These are phyloP conservation scores for Rugosomyces carneus DNA, from an alignment of 1,284 basidiomycete genomes.

Conservation along the genomic window DNA sequence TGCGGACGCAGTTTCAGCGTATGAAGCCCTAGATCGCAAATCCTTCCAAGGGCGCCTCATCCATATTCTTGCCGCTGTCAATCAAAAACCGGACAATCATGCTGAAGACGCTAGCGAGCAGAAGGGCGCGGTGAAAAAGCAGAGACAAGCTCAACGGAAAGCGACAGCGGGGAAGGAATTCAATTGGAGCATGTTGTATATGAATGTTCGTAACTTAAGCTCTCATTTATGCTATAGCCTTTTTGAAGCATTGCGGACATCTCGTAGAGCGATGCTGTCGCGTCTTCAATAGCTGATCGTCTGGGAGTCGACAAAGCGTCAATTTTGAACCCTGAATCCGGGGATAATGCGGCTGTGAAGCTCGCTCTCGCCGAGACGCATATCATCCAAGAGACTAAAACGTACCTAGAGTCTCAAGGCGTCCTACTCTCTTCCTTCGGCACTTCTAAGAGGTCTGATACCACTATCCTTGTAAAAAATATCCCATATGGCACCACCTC, in stretches of 20 bases:
- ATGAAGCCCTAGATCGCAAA: conserved; percentile 73
- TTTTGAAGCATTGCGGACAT: conserved; percentile 11
- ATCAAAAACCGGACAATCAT: conserved; percentile 46
- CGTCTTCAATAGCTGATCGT: conserved; percentile 75
- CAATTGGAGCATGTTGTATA: conserved; percentile 95
- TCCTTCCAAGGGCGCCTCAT: conserved; percentile 91
- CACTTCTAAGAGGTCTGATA: conserved; percentile 61
- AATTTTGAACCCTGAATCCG: conserved; percentile 73
- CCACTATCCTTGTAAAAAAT: conserved; percentile 91
- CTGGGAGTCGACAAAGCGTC: conserved; percentile 83
- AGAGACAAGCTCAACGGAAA: conserved; percentile 68
- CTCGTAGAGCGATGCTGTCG: conserved; percentile 80
- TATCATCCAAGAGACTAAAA: conserved; percentile 92
- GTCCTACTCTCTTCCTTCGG: conserved; percentile 58
- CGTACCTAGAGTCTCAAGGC: conserved; percentile 76
- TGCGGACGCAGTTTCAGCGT: conserved; percentile 69
- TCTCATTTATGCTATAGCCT: neutral
- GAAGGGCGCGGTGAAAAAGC: conserved; percentile 61
- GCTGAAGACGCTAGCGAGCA: conserved; percentile 38
- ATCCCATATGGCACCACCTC: conserved; percentile 88
- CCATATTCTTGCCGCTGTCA: conserved; percentile 84
- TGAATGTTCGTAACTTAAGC: conserved; percentile 75
- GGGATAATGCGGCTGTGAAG: conserved; percentile 79
- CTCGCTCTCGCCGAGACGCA: conserved; percentile 95
- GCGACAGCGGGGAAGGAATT: conserved; percentile 77